These are phyloP conservation scores for Penicillium expansum DNA, from an alignment of 2,329 filamentous ascomycete species.

Conservation along the genomic window DNA sequence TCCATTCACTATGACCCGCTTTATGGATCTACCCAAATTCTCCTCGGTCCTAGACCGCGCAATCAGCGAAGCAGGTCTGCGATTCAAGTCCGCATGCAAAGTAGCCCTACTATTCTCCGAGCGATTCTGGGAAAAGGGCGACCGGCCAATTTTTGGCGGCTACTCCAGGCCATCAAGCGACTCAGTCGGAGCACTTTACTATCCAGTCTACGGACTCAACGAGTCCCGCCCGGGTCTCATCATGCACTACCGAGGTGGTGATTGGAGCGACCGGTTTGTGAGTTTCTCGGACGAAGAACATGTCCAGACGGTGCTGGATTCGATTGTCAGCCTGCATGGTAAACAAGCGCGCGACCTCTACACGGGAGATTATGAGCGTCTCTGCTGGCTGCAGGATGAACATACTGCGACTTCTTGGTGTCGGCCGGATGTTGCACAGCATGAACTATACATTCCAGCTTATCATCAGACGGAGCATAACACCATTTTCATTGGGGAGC, in stretches of 20 bases:
- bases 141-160: conserved; percentile 32
- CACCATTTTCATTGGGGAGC: conserved; percentile 38
- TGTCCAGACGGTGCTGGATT: conserved; percentile 29
- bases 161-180: conserved; percentile 26
- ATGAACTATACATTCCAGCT: conserved; percentile 34
- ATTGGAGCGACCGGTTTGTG: conserved; percentile 34
- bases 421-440: conserved; percentile 32
- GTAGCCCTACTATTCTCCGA: conserved; percentile 32
- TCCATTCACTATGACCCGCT: conserved; percentile 39
- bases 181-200: conserved; percentile 31
- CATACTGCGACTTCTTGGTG: conserved; percentile 31
- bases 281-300: conserved; percentile 31
- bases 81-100: conserved; percentile 35
- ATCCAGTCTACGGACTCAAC: conserved; percentile 34
- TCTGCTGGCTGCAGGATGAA: conserved; percentile 35
- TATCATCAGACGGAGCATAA: conserved; percentile 36
- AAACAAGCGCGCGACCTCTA: conserved; percentile 27
- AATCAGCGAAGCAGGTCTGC: conserved; percentile 28
- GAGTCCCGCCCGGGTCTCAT: conserved; percentile 33
- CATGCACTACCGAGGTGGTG: conserved; percentile 31
- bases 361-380: conserved; percentile 34
- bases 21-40: conserved; percentile 39
- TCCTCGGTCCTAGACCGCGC: conserved; percentile 27
- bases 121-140: conserved; percentile 36
- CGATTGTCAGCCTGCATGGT: conserved; percentile 31